Evolutionary conservation across 495 filamentous ascomycete genomes (phyloP).

Genomic region (Penicillium samsonianum): DNA sequence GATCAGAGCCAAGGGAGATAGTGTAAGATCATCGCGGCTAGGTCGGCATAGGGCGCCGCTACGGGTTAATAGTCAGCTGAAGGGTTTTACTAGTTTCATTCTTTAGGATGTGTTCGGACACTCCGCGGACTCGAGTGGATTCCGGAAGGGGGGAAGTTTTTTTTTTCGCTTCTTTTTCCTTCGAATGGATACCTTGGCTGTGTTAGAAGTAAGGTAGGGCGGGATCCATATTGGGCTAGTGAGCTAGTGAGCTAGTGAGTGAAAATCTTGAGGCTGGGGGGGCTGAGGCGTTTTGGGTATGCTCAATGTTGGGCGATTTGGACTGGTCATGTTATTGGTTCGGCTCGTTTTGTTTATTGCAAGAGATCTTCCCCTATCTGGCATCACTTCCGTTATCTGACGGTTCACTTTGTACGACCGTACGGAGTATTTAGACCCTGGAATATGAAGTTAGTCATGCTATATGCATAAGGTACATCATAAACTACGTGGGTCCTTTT

Average conservation of each 20-base stretch:
- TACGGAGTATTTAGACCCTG: neutral
- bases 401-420: neutral
- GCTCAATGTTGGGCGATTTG: neutral
- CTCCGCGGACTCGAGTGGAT: neutral
- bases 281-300: constrained; percentile 1
- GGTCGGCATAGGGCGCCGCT: constrained; percentile 27
- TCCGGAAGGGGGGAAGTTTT: neutral
- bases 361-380: neutral
- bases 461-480: too few species aligned
- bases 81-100: constrained; percentile 14
- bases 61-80: constrained; percentile 18
- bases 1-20: constrained; percentile 24
- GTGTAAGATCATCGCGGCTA: constrained; percentile 31
- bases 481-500: neutral
- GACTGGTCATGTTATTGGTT: neutral
- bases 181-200: constrained; percentile 1
- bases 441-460: neutral
- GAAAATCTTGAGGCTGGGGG: neutral
- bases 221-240: neutral
- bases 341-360: neutral
- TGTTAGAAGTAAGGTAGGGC: neutral
- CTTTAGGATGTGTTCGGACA: neutral
- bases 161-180: constrained; percentile 5
- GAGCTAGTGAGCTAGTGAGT: constrained; percentile 3
- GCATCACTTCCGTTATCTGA: neutral